A percentile compares a stretch with the other conserved stretches of the same genome.
These are phyloP conservation scores for Chytriomyces hyalinus DNA, from an alignment of 192 early-diverging fungal genomes.

Conservation along the genomic window DNA sequence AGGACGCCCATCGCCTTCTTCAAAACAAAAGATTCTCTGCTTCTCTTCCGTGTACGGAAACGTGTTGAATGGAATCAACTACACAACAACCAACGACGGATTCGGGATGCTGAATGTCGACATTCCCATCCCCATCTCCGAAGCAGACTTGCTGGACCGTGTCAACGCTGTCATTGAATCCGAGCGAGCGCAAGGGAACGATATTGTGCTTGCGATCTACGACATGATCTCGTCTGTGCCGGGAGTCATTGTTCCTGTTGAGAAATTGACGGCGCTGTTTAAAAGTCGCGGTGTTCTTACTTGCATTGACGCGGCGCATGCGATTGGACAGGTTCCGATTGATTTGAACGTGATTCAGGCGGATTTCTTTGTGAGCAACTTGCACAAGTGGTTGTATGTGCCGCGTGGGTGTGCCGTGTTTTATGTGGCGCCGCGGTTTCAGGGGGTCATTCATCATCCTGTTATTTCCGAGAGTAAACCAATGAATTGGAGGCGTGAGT, in stretches of 20 bases:
- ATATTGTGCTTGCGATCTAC: conserved; percentile 54
- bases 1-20: background rate
- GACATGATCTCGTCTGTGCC: conserved; percentile 67
- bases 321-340: conserved; percentile 70
- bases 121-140: conserved; percentile 54
- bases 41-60: conserved; percentile 65
- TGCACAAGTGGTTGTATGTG: conserved; percentile 73
- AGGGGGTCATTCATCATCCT: conserved; percentile 37
- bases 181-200: conserved; percentile 39
- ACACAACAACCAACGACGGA: conserved; percentile 50
- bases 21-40: conserved; percentile 48
- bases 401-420: conserved; percentile 59
- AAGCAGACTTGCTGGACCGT: conserved; percentile 27
- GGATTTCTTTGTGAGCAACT: conserved; percentile 65
- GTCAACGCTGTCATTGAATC: conserved; percentile 49
- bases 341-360: conserved; percentile 7
- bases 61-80: conserved; percentile 52
- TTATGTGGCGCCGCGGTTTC: conserved; percentile 58
- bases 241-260: conserved; percentile 50
- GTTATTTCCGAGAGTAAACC: background rate
- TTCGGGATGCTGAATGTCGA: conserved; percentile 51
- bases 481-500: conserved; percentile 20
- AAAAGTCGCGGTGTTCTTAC: conserved; percentile 52
- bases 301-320: conserved; percentile 72
- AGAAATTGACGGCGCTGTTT: conserved; percentile 47